These are phyloP conservation scores for Podospora tetraspora DNA, from an alignment of 495 filamentous ascomycete genomes.

Conservation along the genomic window DNA sequence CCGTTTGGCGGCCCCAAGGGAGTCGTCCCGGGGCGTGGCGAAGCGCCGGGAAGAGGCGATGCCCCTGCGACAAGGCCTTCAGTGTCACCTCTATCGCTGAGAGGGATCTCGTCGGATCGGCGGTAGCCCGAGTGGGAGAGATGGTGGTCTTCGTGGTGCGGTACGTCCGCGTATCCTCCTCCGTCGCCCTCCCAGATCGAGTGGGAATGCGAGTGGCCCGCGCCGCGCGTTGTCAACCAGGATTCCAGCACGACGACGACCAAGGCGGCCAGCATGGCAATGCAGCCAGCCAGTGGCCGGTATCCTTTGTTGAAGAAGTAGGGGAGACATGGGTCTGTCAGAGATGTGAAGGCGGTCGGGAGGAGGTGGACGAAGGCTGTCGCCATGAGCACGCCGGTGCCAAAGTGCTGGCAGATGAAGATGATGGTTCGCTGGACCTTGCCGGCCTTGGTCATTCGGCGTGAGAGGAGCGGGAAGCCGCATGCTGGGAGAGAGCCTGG, in stretches of 20 bases:
- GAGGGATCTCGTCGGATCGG: constrained; percentile 30
- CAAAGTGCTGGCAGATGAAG: constrained; percentile 77
- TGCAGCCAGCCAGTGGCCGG: constrained; percentile 67
- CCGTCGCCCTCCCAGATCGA: constrained; percentile 35
- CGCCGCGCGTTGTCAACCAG: constrained; percentile 58
- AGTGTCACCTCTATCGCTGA: constrained; percentile 40
- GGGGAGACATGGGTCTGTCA: constrained; percentile 77
- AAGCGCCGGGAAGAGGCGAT: constrained; percentile 44
- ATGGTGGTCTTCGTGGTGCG: no score
- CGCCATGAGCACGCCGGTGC: constrained; percentile 79
- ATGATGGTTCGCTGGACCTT: constrained; percentile 47
- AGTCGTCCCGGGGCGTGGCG: constrained; percentile 44
- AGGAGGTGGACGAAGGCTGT: constrained; percentile 87
- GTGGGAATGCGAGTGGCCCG: constrained; percentile 49
- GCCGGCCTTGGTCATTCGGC: constrained; percentile 41
- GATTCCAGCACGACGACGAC: constrained; percentile 73
- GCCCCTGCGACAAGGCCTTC: constrained; percentile 44
- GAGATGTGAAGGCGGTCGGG: constrained; percentile 73
- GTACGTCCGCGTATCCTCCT: constrained; percentile 25
- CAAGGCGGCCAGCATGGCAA: constrained; percentile 74
- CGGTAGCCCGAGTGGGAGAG: constrained; percentile 20
- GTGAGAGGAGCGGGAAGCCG: constrained; percentile 54
- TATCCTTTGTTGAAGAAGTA: constrained; percentile 66
- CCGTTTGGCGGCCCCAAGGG: constrained; percentile 21
- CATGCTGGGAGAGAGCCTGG: constrained; percentile 41